Base-by-base conservation (phyloP, 495 filamentous ascomycete genomes). In the Penicillium odoratum region DNA sequence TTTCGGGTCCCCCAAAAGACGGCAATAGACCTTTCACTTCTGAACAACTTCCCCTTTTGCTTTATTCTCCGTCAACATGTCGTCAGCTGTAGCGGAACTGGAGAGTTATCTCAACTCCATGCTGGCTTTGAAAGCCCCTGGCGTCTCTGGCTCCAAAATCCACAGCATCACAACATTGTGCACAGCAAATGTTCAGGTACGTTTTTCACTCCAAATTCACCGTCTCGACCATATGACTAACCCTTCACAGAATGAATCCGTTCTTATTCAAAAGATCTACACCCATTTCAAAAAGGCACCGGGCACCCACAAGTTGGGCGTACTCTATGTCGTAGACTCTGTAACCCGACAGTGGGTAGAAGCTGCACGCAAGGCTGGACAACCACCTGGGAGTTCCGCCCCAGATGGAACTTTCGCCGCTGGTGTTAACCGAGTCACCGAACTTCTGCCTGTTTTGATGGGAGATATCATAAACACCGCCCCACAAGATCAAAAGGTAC, bases 271-370 rank as follows among this genome's bases (percentile, higher is more conserved):
- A 69, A 97, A 96, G 69, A 86, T 98, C 67, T 96, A 89, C 79
- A 93, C 91, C 38, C 92, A 97, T 67, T 96, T 97, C 87, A 97
- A 95, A 75, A 96, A 92, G 78, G 87, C 92, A 61, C 93, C 92
- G 47, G 84, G 84, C 66, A 93, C 92, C 69, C 93, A 98, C 84
- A 98, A 98, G 79, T 81, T 98, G 79, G 94, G 94, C 74, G 92
- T 97, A 69, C 87, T 98, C 79, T 98, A 98, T 87, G 92, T 98
- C 79, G 91, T 98, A 95, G 95, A 98, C 83, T 96, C 93, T 83
- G 92, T 98, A 87, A 92, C 92, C 72, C 90, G 94, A 76, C 91
- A 93, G 77, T 98, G 95, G 92, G 85, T 96, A 84, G 93, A 98
- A 73, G 88, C 90, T 72, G 95, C 94, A 60, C 92, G 91, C 74